These are phyloP conservation scores for Aspergillus neoniger DNA, from an alignment of 2,329 filamentous ascomycete genomes.

Conservation along the genomic window DNA sequence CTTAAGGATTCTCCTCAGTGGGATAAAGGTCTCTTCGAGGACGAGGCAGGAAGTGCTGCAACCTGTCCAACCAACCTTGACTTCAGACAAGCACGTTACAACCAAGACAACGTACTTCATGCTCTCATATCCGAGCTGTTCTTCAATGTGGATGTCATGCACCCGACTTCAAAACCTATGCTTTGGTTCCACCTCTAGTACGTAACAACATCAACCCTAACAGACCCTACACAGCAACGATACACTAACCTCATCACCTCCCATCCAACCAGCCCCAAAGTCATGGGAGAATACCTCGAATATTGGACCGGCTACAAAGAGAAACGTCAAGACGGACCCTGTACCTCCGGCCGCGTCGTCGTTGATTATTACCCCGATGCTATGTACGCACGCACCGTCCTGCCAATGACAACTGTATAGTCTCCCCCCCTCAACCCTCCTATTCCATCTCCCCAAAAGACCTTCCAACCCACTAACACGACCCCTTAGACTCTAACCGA, in stretches of 20 bases:
- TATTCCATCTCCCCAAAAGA: neutral
- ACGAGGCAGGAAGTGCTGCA: constrained; percentile 4
- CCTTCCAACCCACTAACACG: neutral
- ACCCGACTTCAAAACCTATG: too few species aligned
- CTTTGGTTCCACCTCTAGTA: too few species aligned
- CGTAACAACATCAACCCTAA: too few species aligned
- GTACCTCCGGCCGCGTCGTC: constrained; percentile 21
- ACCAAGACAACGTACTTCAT: constrained; percentile 28
- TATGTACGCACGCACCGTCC: constrained; percentile 6
- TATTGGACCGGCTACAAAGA: constrained; percentile 31
- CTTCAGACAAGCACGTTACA: constrained; percentile 13
- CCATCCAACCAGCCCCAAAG: constrained; percentile 16
- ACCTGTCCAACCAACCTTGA: neutral
- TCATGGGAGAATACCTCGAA: constrained; percentile 20
- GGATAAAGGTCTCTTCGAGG: constrained; percentile 22
- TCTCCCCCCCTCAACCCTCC: too few species aligned
- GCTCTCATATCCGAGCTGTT: constrained; percentile 29
- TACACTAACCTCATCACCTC: neutral
- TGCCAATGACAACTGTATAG: constrained; percentile 27
- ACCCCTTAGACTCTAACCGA: constrained; percentile 19
- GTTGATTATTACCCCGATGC: constrained; percentile 20
- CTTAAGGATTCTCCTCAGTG: constrained; percentile 27
- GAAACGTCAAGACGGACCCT: constrained; percentile 26
- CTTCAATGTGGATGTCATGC: constrained; percentile 17
- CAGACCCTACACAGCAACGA: too few species aligned